phyloP scores from a whole-genome alignment of 495 filamentous ascomycete genomes.

The Pyronema omphalodes region DNA sequence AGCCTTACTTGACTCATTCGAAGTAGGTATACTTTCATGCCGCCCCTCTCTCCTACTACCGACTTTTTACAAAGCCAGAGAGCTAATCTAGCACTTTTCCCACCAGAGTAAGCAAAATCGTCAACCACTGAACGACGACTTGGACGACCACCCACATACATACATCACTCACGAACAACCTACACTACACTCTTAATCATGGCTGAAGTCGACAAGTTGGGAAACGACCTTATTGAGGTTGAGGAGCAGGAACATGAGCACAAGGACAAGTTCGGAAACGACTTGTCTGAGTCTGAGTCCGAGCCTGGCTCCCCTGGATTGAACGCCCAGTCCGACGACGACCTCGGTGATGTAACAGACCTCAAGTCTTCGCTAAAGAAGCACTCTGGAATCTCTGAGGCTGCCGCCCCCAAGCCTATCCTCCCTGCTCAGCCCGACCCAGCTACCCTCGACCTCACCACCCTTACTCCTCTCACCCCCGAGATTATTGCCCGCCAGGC shows the following conservation, averaged over 20 bases:
- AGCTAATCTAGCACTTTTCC: background rate
- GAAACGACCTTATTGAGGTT: constrained; percentile 30
- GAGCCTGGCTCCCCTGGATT: constrained; percentile 41
- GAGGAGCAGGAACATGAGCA: background rate
- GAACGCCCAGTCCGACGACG: constrained; percentile 31
- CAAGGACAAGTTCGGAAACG: constrained; percentile 12
- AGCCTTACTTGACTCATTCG: background rate
- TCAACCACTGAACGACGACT: background rate
- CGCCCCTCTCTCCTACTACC: background rate
- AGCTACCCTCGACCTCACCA: constrained; percentile 57
- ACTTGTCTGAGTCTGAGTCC: constrained; percentile 39
- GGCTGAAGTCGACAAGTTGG: constrained; percentile 30
- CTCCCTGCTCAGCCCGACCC: constrained; percentile 85
- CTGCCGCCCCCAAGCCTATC: constrained; percentile 36
- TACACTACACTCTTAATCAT: constrained; percentile 27
- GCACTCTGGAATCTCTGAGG: constrained; percentile 29
- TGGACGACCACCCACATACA: background rate
- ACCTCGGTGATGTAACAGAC: constrained; percentile 34
- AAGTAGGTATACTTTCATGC: background rate
- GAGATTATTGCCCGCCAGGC: constrained; percentile 95
- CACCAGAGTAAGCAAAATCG: constrained; percentile 1
- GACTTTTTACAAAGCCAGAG: background rate
- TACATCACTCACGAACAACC: background rate
- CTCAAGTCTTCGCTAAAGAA: constrained; percentile 53
- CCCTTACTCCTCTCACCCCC: constrained; percentile 66